Evolutionary conservation across 805 yeast species (phyloP).

Genomic region (Wickerhamiella alocasiicola): DNA sequence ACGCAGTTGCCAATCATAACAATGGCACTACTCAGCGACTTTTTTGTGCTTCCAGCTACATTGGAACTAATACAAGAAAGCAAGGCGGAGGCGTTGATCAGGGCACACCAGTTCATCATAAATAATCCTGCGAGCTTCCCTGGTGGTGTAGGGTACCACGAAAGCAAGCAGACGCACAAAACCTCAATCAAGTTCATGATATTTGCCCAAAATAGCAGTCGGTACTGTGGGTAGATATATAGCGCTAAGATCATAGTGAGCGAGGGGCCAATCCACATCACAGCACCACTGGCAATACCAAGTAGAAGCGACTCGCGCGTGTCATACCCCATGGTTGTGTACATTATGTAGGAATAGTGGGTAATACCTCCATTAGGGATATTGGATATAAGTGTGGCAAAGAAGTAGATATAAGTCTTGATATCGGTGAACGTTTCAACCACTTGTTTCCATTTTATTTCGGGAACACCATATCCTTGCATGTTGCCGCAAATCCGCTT

Average conservation of each 20-base stretch:
- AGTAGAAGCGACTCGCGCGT: slow-evolving; percentile 29
- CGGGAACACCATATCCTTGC: slow-evolving; percentile 43
- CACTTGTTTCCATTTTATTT: slow-evolving; percentile 43
- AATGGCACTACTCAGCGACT: slow-evolving; percentile 45
- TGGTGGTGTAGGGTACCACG: slow-evolving; percentile 30
- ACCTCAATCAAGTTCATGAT: slow-evolving; percentile 41
- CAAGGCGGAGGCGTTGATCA: slow-evolving; percentile 22
- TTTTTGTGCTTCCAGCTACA: slow-evolving; percentile 64
- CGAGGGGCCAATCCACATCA: slow-evolving; percentile 21
- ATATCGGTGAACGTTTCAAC: slow-evolving; percentile 38
- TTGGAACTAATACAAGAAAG: slow-evolving; percentile 29
- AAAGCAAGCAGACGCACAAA: slow-evolving; percentile 34
- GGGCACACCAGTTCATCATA: slow-evolving; percentile 23
- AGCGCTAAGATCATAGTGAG: slow-evolving; percentile 11
- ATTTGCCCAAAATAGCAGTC: slow-evolving; percentile 30
- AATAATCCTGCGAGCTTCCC: slow-evolving; percentile 33
- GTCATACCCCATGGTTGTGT: slow-evolving; percentile 27
- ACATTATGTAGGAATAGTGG: slow-evolving; percentile 35
- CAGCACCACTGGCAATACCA: slow-evolving; percentile 36
- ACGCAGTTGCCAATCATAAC: slow-evolving; percentile 53
- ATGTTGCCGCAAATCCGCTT: slow-evolving; percentile 41
- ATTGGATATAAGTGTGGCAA: slow-evolving; percentile 31
- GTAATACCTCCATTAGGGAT: slow-evolving; percentile 46
- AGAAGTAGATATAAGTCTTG: slow-evolving; percentile 37
- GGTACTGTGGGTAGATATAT: slow-evolving; percentile 12